Base-by-base conservation (phyloP, 179 eudicot species). In the Kewa caespitosa region DNA sequence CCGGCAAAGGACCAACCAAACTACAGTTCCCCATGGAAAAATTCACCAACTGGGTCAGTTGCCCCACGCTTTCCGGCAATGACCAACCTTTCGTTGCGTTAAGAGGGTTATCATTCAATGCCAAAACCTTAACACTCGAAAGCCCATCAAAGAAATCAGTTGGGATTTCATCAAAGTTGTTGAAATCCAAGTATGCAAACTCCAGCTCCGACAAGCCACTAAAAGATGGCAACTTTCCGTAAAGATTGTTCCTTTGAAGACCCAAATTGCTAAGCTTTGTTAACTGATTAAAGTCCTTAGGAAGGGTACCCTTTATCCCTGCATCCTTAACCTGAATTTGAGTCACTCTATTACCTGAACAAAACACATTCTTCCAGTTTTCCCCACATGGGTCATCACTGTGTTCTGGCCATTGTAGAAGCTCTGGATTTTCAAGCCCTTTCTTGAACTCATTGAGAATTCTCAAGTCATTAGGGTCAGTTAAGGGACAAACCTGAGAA, bases 381-480 rank as follows among this genome's bases (percentile, higher is more conserved):
- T 86, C 84, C 30, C 87, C 81, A 73, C 81, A 78, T 20, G 81
- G 81, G 64, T 78, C 77, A 42, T 66, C 73, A 27, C 17, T 68
- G 54, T 41, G 37, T 3, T 60, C 76, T 3, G 95, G 92, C 95
- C 95, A 90, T 82, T 87, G 77, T 30, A 90, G 75, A 28, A 90
- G 89, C 78, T 89, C 86, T 27, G 95, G 83, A 62, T 90, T 90
- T 57, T 87, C 83, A 72, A 90, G 43, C 61, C 92, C 92, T 36
- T 82, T 79, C 80, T 78, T 82, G 72, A 90, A 90, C 67, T 84
- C 86, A 78, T 77, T 85, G 68, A 89, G 67, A 63, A 89, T 67
- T 69, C 74, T 74, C 30, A 83, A 39, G 68, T 90, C 95, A 84
- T 81, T 86, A 10, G 84, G 80, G 75, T 90, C 85, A 61, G 92